Evolutionary conservation across 805 yeast genomes (phyloP).

Genomic region (Metschnikowia kunwiensis): DNA sequence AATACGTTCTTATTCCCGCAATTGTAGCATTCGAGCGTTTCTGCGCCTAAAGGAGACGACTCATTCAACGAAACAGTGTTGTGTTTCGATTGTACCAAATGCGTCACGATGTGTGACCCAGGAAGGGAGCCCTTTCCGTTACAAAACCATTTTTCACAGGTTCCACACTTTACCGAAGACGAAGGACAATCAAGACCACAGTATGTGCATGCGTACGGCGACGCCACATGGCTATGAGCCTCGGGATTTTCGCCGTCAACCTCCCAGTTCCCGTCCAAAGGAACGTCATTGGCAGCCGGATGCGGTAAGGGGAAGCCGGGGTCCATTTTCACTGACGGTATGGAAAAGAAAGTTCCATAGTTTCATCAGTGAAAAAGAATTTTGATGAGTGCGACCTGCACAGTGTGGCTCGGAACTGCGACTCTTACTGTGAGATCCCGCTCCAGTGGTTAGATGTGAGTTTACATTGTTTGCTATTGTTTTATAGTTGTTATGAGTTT

Average conservation of each 20-base stretch:
- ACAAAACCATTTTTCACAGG: conserved; percentile 87
- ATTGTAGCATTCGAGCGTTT: conserved; percentile 81
- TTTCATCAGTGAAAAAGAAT: too few species aligned
- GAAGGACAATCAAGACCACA: conserved; percentile 69
- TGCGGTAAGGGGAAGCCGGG: conserved; percentile 4
- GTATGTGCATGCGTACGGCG: conserved; percentile 45
- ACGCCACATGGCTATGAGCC: background rate
- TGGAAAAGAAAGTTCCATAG: too few species aligned
- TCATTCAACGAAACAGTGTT: conserved; percentile 70
- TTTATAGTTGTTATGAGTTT: too few species aligned
- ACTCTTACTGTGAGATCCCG: too few species aligned
- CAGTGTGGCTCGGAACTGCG: too few species aligned
- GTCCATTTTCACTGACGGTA: too few species aligned
- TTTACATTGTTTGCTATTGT: too few species aligned
- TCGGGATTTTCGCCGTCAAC: conserved; percentile 1
- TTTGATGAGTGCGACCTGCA: too few species aligned
- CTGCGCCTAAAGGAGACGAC: conserved; percentile 82
- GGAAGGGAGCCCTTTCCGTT: conserved; percentile 58
- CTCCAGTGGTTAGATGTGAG: too few species aligned
- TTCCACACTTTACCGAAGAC: conserved; percentile 70
- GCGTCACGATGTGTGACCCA: conserved; percentile 82
- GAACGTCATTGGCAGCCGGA: background rate
- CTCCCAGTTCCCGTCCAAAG: conserved; percentile 3
- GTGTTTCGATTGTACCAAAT: conserved; percentile 77
- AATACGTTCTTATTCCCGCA: conserved; percentile 82